Evolutionary conservation across 306 rosid species (phyloP), one percentile per base, ranked within the genome.

Genomic region (Glycyrrhiza uralensis): DNA sequence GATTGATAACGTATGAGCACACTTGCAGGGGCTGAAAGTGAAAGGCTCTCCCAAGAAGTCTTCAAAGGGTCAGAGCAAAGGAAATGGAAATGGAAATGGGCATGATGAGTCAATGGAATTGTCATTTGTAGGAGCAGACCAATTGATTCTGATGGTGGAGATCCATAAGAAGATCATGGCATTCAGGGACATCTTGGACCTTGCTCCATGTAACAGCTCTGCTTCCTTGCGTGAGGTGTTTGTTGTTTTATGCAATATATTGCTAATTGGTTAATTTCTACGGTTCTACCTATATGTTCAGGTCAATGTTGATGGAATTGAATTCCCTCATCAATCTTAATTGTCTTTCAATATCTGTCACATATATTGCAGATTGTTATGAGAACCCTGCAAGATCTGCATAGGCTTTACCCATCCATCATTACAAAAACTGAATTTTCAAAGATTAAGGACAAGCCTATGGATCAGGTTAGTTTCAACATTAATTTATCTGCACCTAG

Each of bases 151-250:
- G 66, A 66, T 69, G 74, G 63, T 76, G 81, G 85, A 78, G 46
- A 75, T 92, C 47, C 78, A 89, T 66, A 86, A 81, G 77, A 87
- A 87, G 80, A 86, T 89, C 26, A 28, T 80, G 74, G 76, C 66
- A 69, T 87, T 92, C 44, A 80, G 93, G 72, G 96, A 89, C 26
- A 67, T 89, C 82, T 51, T 92, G 63, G 96, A 87, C 74, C 74
- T 92, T 20, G 74, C 85, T 70, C 82, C 90, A 39, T 74, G 81
- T 11, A 78, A 78, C 44, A 74, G 65, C 19, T 78, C 96, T 52
- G 75, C 80, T 54, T 75, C 93, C 39, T 79, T 79, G 10, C 80
- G 68, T 15, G 81, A 84, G 86, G 96, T 85, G 62, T 22, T 28
- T 5, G 35, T 7, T 47, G 28, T n/a, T 17, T 49, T 12, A n/a